phyloP scores from a whole-genome alignment of 345 rosid genomes.

The Passiflora organensis region DNA sequence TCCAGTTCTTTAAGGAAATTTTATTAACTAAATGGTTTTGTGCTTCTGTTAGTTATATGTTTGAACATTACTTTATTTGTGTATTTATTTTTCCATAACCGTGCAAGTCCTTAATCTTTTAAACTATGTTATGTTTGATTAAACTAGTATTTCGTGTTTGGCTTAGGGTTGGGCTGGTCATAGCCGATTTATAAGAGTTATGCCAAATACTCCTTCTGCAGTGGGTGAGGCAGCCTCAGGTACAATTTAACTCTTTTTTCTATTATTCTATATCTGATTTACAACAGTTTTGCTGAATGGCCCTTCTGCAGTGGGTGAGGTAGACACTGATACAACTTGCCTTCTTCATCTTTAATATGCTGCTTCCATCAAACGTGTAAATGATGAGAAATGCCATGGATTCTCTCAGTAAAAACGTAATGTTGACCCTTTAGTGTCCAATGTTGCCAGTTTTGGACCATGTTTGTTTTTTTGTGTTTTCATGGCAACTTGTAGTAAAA shows the following conservation, averaged over 20 bases:
- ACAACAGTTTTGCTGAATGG: conserved; percentile 90
- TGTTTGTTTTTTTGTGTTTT: neutral
- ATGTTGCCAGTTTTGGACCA: neutral
- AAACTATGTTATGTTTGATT: neutral
- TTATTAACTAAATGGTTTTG: too few species aligned
- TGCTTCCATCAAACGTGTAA: too few species aligned
- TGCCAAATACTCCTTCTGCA: conserved; percentile 93
- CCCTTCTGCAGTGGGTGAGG: conserved; percentile 84
- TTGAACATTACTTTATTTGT: neutral
- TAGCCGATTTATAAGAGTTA: conserved; percentile 66
- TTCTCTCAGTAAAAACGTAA: too few species aligned
- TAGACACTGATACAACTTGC: conserved; percentile 54
- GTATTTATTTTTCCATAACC: neutral
- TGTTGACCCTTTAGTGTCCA: too few species aligned
- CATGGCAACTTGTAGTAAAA: too few species aligned
- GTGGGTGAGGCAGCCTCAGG: conserved; percentile 88
- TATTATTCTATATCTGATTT: conserved; percentile 56
- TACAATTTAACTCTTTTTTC: conserved; percentile 15
- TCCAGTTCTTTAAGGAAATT: too few species aligned
- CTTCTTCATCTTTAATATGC: neutral
- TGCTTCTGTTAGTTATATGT: too few species aligned
- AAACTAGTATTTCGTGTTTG: conserved; percentile 1
- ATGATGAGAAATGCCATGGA: too few species aligned
- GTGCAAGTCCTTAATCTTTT: neutral
- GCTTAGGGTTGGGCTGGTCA: conserved; percentile 84